Evolutionary conservation across 2,329 filamentous ascomycete genomes (phyloP), one percentile per base, ranked within the genome.

Genomic region (Colletotrichum camelliae): DNA sequence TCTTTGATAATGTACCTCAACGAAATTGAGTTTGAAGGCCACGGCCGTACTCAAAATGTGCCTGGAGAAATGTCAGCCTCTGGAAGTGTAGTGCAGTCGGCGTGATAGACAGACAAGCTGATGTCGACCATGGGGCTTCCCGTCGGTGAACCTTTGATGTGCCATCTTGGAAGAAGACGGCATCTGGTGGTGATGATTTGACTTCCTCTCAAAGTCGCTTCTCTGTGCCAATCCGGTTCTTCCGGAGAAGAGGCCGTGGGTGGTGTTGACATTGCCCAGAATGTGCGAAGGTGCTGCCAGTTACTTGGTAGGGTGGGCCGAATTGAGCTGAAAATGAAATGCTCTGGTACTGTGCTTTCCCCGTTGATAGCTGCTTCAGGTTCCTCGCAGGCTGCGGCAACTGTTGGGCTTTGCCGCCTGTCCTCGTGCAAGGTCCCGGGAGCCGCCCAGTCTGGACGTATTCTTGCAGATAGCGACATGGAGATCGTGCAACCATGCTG

Each of bases 291-390:
- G n/a, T 52, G 43, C n/a, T 52, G 43, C 43, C 3, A 21, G 1
- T 52, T 7, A 52, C 4, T 24, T 52, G 43, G 10, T 52, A 52
- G 43, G n/a, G 6, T 4, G n/a, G 13, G 43, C 43, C 10, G 43
- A 9, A 13, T 0, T 2, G 4, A 6, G n/a, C n/a, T 52, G 43
- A 21, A 21, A 52, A 0, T 52, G 43, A 13, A 21, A 52, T 0
- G 43, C 43, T 21, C 43, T 52, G n/a, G 43, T 21, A 0, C n/a
- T 24, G n/a, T 7, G 43, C 43, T 48, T 48, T 21, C 1, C 43
- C n/a, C n/a, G n/a, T 12, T 48, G 43, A 48, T n/a, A 21, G 43
- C 43, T 48, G 43, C n/a, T 52, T 4, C 6, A 52, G 43, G 7
- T 21, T 24, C 43, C 43, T 52, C 39, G 39, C 5, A 7, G 18